A percentile compares a stretch with the other conserved stretches of the same genome.
These are phyloP conservation scores for Aeschynomene evenia DNA, from an alignment of 306 rosid genomes.

Conservation along the genomic window DNA sequence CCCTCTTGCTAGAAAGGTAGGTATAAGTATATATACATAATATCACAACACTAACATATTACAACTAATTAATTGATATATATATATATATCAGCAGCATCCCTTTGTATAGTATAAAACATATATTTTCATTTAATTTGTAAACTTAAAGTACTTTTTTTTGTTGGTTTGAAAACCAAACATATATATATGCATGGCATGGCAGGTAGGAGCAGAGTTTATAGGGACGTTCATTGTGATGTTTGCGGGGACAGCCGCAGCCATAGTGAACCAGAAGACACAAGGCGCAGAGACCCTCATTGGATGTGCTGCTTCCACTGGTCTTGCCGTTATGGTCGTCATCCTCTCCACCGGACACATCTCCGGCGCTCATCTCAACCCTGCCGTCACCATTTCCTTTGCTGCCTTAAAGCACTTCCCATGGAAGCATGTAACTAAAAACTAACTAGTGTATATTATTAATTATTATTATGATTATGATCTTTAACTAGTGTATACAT, in stretches of 20 bases:
- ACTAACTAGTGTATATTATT: background rate
- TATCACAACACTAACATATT: no score
- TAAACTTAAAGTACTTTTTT: no score
- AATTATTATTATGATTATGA: no score
- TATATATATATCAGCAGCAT: no score
- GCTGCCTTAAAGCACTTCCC: constrained; percentile 92
- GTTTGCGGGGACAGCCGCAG: constrained; percentile 71
- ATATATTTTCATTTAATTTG: no score
- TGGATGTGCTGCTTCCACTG: constrained; percentile 70
- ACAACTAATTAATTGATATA: no score
- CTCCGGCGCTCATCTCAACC: constrained; percentile 93
- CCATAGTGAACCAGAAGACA: constrained; percentile 75
- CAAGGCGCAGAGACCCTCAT: constrained; percentile 57
- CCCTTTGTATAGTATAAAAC: no score
- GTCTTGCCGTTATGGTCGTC: constrained; percentile 80
- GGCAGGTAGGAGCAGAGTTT: constrained; percentile 92
- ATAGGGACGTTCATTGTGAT: constrained; percentile 72
- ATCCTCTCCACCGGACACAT: constrained; percentile 81
- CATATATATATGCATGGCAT: no score
- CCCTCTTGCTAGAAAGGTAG: constrained; percentile 74
- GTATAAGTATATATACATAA: no score
- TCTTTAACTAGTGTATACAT: no score
- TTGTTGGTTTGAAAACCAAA: no score
- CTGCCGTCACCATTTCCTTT: constrained; percentile 76
- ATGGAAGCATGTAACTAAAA: constrained; percentile 60